A percentile compares a stretch with the other conserved stretches of the same genome.
Evolutionary conservation across 371 early-diverging fungal species (phyloP).

Genomic region (Smittium culicis): DNA sequence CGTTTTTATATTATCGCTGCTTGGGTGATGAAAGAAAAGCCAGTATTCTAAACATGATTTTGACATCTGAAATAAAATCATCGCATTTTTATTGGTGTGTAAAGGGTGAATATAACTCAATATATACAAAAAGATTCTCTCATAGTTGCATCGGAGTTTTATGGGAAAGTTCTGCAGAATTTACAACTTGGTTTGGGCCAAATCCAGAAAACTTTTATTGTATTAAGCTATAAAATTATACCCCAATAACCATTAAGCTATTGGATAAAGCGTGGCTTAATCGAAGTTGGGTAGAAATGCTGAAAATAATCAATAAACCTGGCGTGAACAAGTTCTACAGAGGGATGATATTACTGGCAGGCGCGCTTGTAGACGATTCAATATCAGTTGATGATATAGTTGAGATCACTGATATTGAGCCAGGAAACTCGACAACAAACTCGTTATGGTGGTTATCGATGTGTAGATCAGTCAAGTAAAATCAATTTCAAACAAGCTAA

Average conservation of each 20-base stretch:
- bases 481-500: too few relatives aligned
- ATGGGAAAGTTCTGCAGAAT: slow-evolving; percentile 56
- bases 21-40: slow-evolving; percentile 1
- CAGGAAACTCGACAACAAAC: slow-evolving; percentile 29
- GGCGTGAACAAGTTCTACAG: neutral
- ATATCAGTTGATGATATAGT: slow-evolving; percentile 19
- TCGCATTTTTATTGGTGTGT: slow-evolving; percentile 38
- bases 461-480: too few relatives aligned
- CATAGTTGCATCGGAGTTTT: slow-evolving; percentile 51
- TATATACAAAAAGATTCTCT: slow-evolving; percentile 25
- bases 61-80: slow-evolving; percentile 38
- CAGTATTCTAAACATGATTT: slow-evolving; percentile 32
- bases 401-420: slow-evolving; percentile 18
- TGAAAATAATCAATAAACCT: neutral
- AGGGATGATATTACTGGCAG: slow-evolving; percentile 5
- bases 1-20: slow-evolving; percentile 34
- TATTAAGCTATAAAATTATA: slow-evolving; percentile 59
- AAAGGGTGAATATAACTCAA: slow-evolving; percentile 40
- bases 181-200: slow-evolving; percentile 47
- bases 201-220: slow-evolving; percentile 55
- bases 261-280: slow-evolving; percentile 23
- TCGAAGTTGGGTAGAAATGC: slow-evolving; percentile 16
- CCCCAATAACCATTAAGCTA: slow-evolving; percentile 35
- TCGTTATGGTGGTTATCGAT: slow-evolving; percentile 28
- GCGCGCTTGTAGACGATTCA: slow-evolving; percentile 14